Evolutionary conservation across 1,139 yeast genomes (phyloP).

Genomic region (Nakaseomyces kungkrabaensis): DNA sequence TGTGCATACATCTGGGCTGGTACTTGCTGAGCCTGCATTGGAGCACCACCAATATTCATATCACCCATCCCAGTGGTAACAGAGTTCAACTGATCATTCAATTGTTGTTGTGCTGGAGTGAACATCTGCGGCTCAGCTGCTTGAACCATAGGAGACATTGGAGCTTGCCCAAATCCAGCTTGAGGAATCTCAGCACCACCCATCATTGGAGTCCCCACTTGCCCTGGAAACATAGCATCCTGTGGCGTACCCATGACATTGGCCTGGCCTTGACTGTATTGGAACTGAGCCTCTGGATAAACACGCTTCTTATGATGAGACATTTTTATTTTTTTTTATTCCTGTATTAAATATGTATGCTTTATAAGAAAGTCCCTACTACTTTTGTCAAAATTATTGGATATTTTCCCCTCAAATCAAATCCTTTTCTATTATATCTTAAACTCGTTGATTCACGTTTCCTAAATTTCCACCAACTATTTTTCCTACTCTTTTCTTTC

Average conservation of each 20-base stretch:
- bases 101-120: slow-evolving; percentile 25
- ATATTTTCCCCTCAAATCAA: too few species aligned
- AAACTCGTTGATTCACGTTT: too few species aligned
- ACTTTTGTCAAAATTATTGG: too few species aligned
- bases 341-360: neutral
- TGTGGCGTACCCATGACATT: slow-evolving; percentile 6
- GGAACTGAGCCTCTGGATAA: slow-evolving; percentile 33
- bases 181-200: neutral
- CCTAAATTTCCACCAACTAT: too few species aligned
- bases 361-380: too few species aligned
- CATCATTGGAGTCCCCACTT: neutral
- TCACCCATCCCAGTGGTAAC: slow-evolving; percentile 1
- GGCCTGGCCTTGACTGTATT: slow-evolving; percentile 14
- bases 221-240: slow-evolving; percentile 6
- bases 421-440: too few species aligned
- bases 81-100: slow-evolving; percentile 25
- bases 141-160: neutral
- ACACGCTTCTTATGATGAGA: slow-evolving; percentile 34
- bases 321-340: slow-evolving; percentile 15
- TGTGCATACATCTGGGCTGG: slow-evolving; percentile 8
- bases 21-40: neutral
- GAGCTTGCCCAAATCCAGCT: neutral
- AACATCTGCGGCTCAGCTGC: slow-evolving; percentile 4
- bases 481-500: too few species aligned
- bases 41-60: neutral